phyloP scores from a whole-genome alignment of 2,329 filamentous ascomycete species.

The Aureobasidium uvarum region DNA sequence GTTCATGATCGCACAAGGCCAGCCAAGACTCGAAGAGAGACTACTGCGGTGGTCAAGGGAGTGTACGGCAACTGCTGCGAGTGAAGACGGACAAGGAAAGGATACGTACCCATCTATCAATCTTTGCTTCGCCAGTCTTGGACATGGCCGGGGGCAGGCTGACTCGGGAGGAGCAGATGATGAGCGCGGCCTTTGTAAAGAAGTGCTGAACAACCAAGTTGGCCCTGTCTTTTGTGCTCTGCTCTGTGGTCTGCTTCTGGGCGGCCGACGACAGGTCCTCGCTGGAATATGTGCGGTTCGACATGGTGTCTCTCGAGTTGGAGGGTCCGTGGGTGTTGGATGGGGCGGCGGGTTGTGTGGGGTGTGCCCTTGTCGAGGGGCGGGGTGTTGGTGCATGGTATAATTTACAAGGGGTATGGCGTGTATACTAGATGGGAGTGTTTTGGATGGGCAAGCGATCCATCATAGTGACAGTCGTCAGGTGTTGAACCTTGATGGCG shows the following conservation, averaged over 20 bases:
- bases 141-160: constrained; percentile 60
- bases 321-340: constrained; percentile 69
- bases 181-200: constrained; percentile 79
- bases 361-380: constrained; percentile 67
- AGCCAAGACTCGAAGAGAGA: neutral
- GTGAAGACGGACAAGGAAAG: neutral
- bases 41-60: constrained; percentile 21
- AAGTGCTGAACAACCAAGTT: constrained; percentile 98
- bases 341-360: constrained; percentile 68
- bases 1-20: constrained; percentile 14
- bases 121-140: constrained; percentile 61
- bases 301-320: constrained; percentile 65
- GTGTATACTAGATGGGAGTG: constrained; percentile 20
- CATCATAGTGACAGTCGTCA: constrained; percentile 25
- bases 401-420: constrained; percentile 1
- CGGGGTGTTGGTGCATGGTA: constrained; percentile 85
- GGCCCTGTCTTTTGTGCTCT: constrained; percentile 65
- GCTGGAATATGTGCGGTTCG: constrained; percentile 53
- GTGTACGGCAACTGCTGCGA: neutral
- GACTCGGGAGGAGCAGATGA: constrained; percentile 78
- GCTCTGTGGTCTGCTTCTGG: constrained; percentile 27
- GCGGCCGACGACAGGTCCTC: constrained; percentile 27
- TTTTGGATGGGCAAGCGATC: constrained; percentile 17
- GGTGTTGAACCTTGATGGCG: constrained; percentile 26
- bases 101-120: constrained; percentile 80